Evolutionary conservation across 805 yeast genomes (phyloP).

Genomic region (Wickerhamomyces xylosicus): DNA sequence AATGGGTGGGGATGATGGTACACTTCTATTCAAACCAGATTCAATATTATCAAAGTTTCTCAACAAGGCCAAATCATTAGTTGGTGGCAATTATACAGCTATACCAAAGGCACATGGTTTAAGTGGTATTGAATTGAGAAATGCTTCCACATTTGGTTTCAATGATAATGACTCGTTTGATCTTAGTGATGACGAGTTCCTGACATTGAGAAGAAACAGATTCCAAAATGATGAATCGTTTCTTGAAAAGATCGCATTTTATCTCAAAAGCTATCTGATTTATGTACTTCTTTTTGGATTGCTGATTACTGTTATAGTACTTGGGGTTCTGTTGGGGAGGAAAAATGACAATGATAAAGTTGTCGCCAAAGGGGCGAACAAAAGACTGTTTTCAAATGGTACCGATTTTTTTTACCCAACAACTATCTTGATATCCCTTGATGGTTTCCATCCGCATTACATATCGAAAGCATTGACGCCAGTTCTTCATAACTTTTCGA

Average conservation of each 20-base stretch:
- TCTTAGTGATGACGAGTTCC: conserved; percentile 19
- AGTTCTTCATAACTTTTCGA: conserved; percentile 45
- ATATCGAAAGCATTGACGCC: conserved; percentile 63
- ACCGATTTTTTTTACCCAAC: conserved; percentile 41
- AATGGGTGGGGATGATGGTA: conserved; percentile 5
- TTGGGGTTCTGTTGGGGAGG: conserved; percentile 10
- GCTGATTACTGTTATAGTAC: conserved; percentile 9
- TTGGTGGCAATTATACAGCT: conserved; percentile 7
- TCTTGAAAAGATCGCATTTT: neutral
- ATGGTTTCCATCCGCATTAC: conserved; percentile 89
- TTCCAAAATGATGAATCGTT: conserved; percentile 2
- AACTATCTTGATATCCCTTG: conserved; percentile 70
- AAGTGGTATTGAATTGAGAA: conserved; percentile 17
- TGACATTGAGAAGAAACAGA: conserved; percentile 9
- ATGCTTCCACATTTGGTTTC: conserved; percentile 2
- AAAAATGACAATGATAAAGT: conserved; percentile 1
- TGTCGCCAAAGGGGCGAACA: neutral
- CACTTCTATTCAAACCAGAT: conserved; percentile 1
- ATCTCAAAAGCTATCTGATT: conserved; percentile 3
- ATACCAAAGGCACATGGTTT: conserved; percentile 8
- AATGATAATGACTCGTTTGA: conserved; percentile 18
- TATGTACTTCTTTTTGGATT: conserved; percentile 5
- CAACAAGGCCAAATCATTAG: conserved; percentile 4
- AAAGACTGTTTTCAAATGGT: conserved; percentile 12
- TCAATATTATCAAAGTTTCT: conserved; percentile 6